Percentiles rank a stretch among this genome's conserved stretches.
Conservation (phyloP, 148 eudicot species). For the Rhododendron ferrugineum region DNA sequence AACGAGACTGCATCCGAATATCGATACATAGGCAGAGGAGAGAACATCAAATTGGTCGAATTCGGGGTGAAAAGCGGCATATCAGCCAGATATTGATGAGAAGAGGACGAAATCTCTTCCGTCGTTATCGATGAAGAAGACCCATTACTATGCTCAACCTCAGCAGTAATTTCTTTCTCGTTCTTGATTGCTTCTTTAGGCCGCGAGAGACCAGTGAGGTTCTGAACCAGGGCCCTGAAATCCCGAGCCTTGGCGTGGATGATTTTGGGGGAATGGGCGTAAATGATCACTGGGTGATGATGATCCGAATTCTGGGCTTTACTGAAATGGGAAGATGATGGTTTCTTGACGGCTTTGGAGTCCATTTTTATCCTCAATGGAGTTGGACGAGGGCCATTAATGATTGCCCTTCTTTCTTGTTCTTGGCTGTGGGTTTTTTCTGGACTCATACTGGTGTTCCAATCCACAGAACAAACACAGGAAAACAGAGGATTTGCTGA, state of each 20-base stretch:
- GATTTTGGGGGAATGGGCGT: conserved; percentile 43
- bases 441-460: conserved; percentile 18
- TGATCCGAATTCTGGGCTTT: not conserved
- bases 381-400: conserved; percentile 38
- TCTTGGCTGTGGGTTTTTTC: not conserved
- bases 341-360: conserved; percentile 15
- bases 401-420: conserved; percentile 12
- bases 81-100: not conserved
- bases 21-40: not conserved
- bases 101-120: not conserved
- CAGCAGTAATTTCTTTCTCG: not conserved
- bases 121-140: not conserved
- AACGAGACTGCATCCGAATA: not conserved
- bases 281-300: conserved; percentile 34
- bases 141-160: not conserved
- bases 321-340: not conserved
- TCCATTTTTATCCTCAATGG: conserved; percentile 33
- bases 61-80: not conserved
- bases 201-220: conserved; percentile 36
- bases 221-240: conserved; percentile 64
- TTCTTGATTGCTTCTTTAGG: not conserved
- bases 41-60: not conserved
- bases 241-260: conserved; percentile 47
- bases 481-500: not conserved
- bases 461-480: not conserved